Base-by-base conservation (phyloP, 2,329 filamentous ascomycete species). In the Thelonectria olida region DNA sequence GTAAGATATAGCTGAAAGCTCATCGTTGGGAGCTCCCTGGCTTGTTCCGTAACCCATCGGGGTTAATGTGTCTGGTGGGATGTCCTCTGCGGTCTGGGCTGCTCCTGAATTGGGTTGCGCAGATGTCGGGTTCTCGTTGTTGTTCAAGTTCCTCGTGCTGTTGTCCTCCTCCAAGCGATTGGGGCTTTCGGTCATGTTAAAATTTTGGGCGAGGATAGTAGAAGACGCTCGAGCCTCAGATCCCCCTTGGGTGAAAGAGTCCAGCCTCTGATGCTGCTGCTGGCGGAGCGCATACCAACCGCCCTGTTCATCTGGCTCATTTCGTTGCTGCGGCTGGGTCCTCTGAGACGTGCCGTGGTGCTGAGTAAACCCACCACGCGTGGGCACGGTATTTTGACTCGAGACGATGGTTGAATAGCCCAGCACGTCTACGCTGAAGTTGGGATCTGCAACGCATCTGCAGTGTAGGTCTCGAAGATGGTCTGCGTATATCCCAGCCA, bases 351-450 rank as follows among this genome's bases (percentile, higher is more conserved):
- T 38, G 8, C 5, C 20, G 7, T 41, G 9, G 12, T n/a, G 19
- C 2, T 31, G 23, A 2, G 19, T 27, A 9, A 50, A 9, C 3
- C 20, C 54, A 15, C 10, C 28, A 8, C 20, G 27, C 6, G 49
- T 7, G 6, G 34, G 15, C 10, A 12, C 27, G 10, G 7, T 10
- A 36, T 53, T 58, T 27, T 58, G 56, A 13, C 42, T 58, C 4
- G 56, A 58, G 12, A 58, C 22, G 7, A 58, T 41, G 4, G 56
- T 58, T 15, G 56, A 58, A 9, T 58, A 58, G 4, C 56, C 49
- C 3, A 58, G 49, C 7, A 49, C 56, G 15, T 58, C 56, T 1
- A 58, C 56, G 17, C 56, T 58, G 13, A 58, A 58, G 8, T 42
- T 41, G 4, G 56, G 19, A 7, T 58, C 56, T 4, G 42, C 49